phyloP scores from a whole-genome alignment of 169 alveolate species.

The Eimeria praecox region DNA sequence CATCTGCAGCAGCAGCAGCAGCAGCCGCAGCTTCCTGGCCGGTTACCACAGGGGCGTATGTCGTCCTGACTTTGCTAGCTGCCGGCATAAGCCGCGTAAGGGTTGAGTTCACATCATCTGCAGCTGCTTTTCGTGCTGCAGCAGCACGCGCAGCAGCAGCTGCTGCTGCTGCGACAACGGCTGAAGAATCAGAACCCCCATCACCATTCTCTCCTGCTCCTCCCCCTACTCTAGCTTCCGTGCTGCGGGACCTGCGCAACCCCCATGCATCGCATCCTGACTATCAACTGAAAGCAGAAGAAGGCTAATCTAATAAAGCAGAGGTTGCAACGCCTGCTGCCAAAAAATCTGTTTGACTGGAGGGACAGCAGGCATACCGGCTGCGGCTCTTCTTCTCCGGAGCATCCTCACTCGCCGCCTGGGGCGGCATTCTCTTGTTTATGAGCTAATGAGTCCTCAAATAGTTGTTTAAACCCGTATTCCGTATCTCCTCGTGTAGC shows the following conservation, averaged over 20 bases:
- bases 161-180: constrained; percentile 72
- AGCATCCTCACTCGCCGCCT: constrained; percentile 68
- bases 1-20: constrained; percentile 67
- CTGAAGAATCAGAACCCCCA: constrained; percentile 49
- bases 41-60: constrained; percentile 47
- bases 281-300: not conserved
- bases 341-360: not conserved
- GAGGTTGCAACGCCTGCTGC: not conserved
- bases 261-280: not conserved
- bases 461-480: not conserved
- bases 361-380: not conserved
- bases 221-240: constrained; percentile 16
- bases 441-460: not conserved
- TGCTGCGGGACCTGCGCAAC: constrained; percentile 69
- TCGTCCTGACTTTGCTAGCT: constrained; percentile 58
- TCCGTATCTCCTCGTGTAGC: constrained; percentile 16
- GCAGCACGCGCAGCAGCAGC: constrained; percentile 76
- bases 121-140: constrained; percentile 72
- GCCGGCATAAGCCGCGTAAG: constrained; percentile 65
- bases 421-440: constrained; percentile 65
- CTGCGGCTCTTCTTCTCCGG: constrained; percentile 73
- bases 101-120: constrained; percentile 58
- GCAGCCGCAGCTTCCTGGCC: constrained; percentile 61
- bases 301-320: not conserved
- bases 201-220: constrained; percentile 29